A percentile compares a stretch with the other conserved stretches of the same genome.
Conservation (phyloP, 345 rosid species). For the Populus alba region DNA sequence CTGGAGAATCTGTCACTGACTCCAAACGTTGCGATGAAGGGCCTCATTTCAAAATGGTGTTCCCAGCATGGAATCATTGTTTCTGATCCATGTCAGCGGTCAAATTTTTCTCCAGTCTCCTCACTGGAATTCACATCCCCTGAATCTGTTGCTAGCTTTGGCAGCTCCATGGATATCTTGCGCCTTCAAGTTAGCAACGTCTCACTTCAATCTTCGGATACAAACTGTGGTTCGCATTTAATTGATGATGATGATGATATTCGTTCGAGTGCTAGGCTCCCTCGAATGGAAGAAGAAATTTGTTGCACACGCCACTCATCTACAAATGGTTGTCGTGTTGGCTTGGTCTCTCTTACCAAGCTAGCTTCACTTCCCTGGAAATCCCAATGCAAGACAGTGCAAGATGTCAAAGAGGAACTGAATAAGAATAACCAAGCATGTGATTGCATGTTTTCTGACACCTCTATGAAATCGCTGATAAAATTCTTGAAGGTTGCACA, state of each 20-base stretch:
- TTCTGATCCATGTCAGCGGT: constrained; percentile 17
- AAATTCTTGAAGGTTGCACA: constrained; percentile 35
- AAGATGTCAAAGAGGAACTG: constrained; percentile 26
- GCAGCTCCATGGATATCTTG: constrained; percentile 31
- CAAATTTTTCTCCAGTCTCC: constrained; percentile 5
- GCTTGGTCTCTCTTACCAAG: constrained; percentile 13
- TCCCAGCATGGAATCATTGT: constrained; percentile 24
- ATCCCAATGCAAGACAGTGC: constrained; percentile 30
- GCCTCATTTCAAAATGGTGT: constrained; percentile 35
- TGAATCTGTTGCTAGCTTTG: constrained; percentile 39
- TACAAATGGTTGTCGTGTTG: background rate
- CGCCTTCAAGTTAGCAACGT: constrained; percentile 23
- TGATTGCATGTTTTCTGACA: constrained; percentile 10
- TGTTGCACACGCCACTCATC: background rate
- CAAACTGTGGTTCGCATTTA: constrained; percentile 2
- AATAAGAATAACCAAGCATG: constrained; percentile 5
- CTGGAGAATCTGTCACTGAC: constrained; percentile 25
- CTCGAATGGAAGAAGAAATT: constrained; percentile 14
- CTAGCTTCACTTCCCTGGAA: constrained; percentile 32
- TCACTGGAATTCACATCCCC: constrained; percentile 5
- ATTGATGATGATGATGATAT: background rate
- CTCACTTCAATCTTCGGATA: constrained; percentile 27
- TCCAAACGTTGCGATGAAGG: constrained; percentile 30
- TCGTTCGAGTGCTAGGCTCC: background rate
- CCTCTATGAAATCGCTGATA: constrained; percentile 23